Evolutionary conservation across 768 basidiomycete genomes (phyloP), one percentile per base, ranked within the genome.

Genomic region (Flagelloscypha sp.): DNA sequence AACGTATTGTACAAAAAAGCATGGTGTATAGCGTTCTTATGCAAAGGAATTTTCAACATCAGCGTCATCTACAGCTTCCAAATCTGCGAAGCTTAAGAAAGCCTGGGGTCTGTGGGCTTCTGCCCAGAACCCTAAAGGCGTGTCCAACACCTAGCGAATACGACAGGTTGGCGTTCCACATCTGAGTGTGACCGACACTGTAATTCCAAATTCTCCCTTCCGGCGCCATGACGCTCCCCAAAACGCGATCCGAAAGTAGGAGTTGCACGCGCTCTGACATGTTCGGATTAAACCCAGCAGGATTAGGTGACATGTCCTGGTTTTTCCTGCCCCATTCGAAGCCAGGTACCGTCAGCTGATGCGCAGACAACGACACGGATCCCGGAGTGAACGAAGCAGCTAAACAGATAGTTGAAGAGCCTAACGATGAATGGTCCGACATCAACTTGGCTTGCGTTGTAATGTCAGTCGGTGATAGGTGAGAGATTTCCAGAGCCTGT

Each of bases 281-380:
- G 46, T 86, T 87, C n/a, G 92, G 88, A 59, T 94, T 98, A 68
- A 94, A 99, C 27, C 94, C 90, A 1, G 79, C 65, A 41, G 89
- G 88, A 53, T 87, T 89, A 24, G 75, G 70, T 24, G 87, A 84
- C 27, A 76, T 85, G 50, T 93, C 90, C 47, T 70, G 63, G 47
- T 93, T 94, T 66, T 95, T 97, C 48, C 94, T 69, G 27, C 93
- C 94, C 93, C 93, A 98, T 52, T 99, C 95, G 54, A 98, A 98
- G 11, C 94, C 95, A 41, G 84, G 76, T 7, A 94, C 79, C 4
- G 84, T 82, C 33, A 98, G 63, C 21, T 80, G 85, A 64, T 97
- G 93, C 0, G 94, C 84, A 17, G 90, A 92, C 27, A 99, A 63
- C 15, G 93, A 97, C 19, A 98, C 90, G 3, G 93, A 97, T 37